A percentile compares a stretch with the other conserved stretches of the same genome.
Conservation (phyloP, 2,329 filamentous ascomycete species). For the Colletotrichum navitas region DNA sequence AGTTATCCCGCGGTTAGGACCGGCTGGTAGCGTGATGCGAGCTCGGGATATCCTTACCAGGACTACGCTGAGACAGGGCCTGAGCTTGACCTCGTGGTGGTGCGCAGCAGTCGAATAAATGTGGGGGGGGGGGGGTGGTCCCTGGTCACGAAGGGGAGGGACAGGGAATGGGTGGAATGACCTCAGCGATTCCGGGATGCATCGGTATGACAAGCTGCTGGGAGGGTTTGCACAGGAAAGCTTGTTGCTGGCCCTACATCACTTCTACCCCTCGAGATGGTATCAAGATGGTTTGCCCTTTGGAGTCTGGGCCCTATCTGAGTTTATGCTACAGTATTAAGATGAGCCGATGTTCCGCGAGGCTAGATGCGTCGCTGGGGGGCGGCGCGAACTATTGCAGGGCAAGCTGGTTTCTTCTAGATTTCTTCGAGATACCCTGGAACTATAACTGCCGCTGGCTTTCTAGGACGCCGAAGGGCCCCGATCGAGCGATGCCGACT, state of each 20-base stretch:
- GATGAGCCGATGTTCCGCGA: constrained; percentile 1
- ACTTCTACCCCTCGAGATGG: constrained; percentile 3
- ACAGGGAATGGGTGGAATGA: constrained; percentile 11
- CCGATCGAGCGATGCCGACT: constrained; percentile 5
- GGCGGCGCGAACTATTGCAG: background rate
- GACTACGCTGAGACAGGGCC: constrained; percentile 30
- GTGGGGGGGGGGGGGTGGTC: constrained; percentile 12
- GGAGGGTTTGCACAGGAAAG: background rate
- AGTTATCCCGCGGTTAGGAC: constrained; percentile 1
- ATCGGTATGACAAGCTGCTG: constrained; percentile 7
- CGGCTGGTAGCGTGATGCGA: constrained; percentile 28
- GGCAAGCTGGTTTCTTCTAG: constrained; percentile 4
- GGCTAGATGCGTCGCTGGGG: background rate
- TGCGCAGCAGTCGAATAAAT: background rate
- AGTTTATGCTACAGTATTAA: background rate
- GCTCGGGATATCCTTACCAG: constrained; percentile 34
- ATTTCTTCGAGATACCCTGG: constrained; percentile 6
- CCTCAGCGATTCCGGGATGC: constrained; percentile 14
- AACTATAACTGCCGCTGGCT: background rate
- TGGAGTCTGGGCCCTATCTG: constrained; percentile 2
- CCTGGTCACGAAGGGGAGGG: background rate
- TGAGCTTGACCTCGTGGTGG: constrained; percentile 32
- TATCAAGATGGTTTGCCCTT: background rate
- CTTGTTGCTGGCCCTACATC: constrained; percentile 13
- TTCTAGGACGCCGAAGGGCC: background rate